Conservation (phyloP, 495 filamentous ascomycete genomes). For the Thermothielavioides terrestris region DNA sequence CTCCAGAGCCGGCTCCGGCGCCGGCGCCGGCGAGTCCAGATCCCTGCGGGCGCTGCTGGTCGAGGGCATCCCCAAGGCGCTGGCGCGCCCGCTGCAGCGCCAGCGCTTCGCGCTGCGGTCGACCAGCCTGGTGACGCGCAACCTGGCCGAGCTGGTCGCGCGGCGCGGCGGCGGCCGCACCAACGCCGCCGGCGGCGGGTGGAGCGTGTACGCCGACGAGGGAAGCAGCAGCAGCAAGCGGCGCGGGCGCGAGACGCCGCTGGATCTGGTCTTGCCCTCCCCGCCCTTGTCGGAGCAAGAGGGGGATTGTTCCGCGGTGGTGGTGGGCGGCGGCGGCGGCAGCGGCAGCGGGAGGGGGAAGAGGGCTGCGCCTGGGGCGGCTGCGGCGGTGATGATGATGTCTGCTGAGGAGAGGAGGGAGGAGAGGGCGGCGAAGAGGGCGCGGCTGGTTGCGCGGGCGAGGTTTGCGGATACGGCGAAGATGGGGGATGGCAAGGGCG, state of each 20-base stretch:
- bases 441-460: slow-evolving; percentile 40
- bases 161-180: slow-evolving; percentile 57
- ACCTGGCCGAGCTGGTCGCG: slow-evolving; percentile 54
- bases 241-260: slow-evolving; percentile 48
- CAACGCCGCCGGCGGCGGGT: slow-evolving; percentile 64
- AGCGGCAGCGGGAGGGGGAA: neutral
- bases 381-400: no score
- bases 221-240: slow-evolving; percentile 27
- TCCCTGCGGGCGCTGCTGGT: slow-evolving; percentile 60
- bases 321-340: no score
- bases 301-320: no score
- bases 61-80: slow-evolving; percentile 67
- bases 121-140: slow-evolving; percentile 59
- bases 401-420: slow-evolving; percentile 24
- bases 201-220: slow-evolving; percentile 65
- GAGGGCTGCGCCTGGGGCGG: slow-evolving; percentile 7
- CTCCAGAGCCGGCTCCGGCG: neutral
- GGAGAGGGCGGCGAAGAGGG: slow-evolving; percentile 32
- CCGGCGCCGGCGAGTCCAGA: slow-evolving; percentile 43
- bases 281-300: slow-evolving; percentile 27
- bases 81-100: slow-evolving; percentile 52
- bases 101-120: slow-evolving; percentile 56
- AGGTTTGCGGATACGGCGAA: slow-evolving; percentile 47
- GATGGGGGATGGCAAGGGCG: slow-evolving; percentile 45
- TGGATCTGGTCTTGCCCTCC: slow-evolving; percentile 42